Evolutionary conservation across 2,329 filamentous ascomycete species (phyloP).

Genomic region (Lachnellula arida): DNA sequence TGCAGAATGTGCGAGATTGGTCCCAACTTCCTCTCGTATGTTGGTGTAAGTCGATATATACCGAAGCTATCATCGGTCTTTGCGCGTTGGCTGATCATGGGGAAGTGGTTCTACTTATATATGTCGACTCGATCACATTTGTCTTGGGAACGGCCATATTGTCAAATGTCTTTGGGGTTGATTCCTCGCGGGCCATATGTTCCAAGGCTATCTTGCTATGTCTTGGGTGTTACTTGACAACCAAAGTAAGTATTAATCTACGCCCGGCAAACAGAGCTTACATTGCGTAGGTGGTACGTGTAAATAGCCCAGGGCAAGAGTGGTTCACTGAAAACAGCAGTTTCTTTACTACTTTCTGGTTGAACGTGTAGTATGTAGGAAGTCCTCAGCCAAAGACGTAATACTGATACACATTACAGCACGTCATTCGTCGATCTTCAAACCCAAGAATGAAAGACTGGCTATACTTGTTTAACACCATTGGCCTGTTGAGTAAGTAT

Average conservation of each 20-base stretch:
- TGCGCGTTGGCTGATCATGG: not conserved
- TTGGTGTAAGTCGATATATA: constrained; percentile 21
- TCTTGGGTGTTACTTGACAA: constrained; percentile 57
- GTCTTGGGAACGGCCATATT: constrained; percentile 53
- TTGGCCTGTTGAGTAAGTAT: constrained; percentile 47
- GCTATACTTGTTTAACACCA: constrained; percentile 57
- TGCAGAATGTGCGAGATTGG: constrained; percentile 25
- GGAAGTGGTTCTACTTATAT: constrained; percentile 55
- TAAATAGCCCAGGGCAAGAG: not conserved
- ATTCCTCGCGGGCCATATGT: constrained; percentile 46
- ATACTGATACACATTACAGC: constrained; percentile 8
- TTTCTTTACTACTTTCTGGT: constrained; percentile 62
- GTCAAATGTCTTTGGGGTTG: constrained; percentile 52
- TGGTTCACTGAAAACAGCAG: constrained; percentile 5
- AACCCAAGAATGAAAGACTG: constrained; percentile 50
- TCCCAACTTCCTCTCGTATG: constrained; percentile 23
- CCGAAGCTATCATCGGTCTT: not conserved
- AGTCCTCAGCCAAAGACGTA: not conserved
- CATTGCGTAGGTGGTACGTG: constrained; percentile 3
- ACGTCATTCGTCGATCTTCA: constrained; percentile 50
- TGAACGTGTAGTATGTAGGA: constrained; percentile 49
- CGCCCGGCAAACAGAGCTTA: not conserved
- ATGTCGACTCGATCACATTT: constrained; percentile 56
- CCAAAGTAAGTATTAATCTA: constrained; percentile 45
- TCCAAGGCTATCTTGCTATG: constrained; percentile 56